phyloP scores from a whole-genome alignment of 2,329 filamentous ascomycete genomes.

The Pyricularia grisea region DNA sequence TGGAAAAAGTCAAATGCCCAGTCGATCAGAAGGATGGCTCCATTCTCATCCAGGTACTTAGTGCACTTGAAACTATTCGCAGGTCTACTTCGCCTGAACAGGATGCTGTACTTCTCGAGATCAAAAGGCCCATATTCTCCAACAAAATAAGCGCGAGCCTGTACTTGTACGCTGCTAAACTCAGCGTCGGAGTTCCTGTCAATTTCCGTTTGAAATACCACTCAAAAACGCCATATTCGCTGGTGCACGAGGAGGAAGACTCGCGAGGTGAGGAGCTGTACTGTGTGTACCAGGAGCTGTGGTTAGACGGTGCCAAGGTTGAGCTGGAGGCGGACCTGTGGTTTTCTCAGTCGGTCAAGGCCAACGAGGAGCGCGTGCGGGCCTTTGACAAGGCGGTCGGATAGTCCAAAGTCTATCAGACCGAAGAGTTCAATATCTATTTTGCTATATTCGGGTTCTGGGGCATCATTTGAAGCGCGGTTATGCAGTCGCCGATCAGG shows the following conservation, averaged over 20 bases:
- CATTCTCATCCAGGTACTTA: neutral
- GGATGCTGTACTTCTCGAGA: neutral
- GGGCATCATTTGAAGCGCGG: constrained; percentile 99
- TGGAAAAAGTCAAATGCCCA: neutral
- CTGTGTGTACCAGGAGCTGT: constrained; percentile 96
- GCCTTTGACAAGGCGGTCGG: constrained; percentile 92
- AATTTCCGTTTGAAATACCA: constrained; percentile 87
- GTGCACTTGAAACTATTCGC: neutral
- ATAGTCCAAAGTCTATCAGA: constrained; percentile 96
- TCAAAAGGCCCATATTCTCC: constrained; percentile 3
- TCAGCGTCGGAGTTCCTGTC: constrained; percentile 69
- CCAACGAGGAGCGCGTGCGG: constrained; percentile 98
- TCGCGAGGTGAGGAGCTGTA: constrained; percentile 96
- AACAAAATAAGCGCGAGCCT: constrained; percentile 81
- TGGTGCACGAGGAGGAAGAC: constrained; percentile 93
- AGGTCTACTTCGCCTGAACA: neutral
- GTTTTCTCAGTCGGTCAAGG: constrained; percentile 75
- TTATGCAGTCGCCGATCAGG: constrained; percentile 93
- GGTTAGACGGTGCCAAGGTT: constrained; percentile 75
- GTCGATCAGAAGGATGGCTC: neutral
- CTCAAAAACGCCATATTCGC: constrained; percentile 90
- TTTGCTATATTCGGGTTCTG: constrained; percentile 94
- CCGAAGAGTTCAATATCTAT: constrained; percentile 91
- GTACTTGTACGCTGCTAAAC: constrained; percentile 85
- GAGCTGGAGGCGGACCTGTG: constrained; percentile 69